Conservation (phyloP, 345 rosid genomes). For the Rhodomyrtus tomentosa region DNA sequence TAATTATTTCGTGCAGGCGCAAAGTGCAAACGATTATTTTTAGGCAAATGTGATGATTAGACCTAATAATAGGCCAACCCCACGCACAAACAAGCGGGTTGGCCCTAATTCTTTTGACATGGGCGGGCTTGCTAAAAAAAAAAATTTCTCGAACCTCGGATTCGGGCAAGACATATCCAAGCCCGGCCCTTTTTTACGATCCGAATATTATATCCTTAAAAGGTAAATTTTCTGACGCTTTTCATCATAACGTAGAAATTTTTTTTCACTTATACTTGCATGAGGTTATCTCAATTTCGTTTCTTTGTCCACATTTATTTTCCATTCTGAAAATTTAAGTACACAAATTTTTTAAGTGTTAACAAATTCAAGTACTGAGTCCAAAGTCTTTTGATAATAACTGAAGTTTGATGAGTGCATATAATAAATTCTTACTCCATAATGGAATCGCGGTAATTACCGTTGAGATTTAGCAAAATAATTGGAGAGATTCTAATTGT, state of each 20-base stretch:
- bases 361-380: not conserved
- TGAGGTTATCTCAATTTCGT: not conserved
- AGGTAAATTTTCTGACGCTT: not conserved
- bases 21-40: not conserved
- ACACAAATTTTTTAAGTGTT: not conserved
- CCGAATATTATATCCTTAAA: not conserved
- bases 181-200: not conserved
- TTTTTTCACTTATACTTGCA: not conserved
- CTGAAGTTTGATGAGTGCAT: not conserved
- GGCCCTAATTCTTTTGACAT: not conserved
- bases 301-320: not conserved
- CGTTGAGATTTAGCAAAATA: not conserved
- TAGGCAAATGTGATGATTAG: not conserved
- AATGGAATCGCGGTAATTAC: not conserved
- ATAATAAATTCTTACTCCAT: too few species aligned
- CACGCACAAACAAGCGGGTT: not conserved
- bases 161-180: not conserved
- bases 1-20: not conserved
- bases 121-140: not conserved
- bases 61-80: not conserved
- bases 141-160: not conserved
- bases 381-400: not conserved
- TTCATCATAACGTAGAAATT: not conserved
- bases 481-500: not conserved
- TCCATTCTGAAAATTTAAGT: not conserved